phyloP scores from a whole-genome alignment of 2,329 filamentous ascomycete genomes.

The Cladosporium sp. region DNA sequence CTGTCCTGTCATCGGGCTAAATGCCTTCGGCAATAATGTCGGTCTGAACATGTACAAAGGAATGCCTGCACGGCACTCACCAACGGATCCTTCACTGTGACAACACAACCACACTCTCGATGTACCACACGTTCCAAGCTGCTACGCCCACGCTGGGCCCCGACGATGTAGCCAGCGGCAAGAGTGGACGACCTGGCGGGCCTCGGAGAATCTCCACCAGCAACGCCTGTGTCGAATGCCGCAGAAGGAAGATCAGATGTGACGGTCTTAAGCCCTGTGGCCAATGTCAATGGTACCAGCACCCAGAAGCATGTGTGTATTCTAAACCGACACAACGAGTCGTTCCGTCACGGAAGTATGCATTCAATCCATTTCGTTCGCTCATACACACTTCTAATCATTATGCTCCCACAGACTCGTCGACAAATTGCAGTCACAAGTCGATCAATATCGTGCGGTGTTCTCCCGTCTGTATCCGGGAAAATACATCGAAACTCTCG shows the following conservation, averaged over 20 bases:
- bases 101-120: slow-evolving; percentile 17
- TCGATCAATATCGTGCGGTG: slow-evolving; percentile 41
- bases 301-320: slow-evolving; percentile 72
- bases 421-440: slow-evolving; percentile 47
- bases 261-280: slow-evolving; percentile 76
- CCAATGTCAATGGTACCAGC: slow-evolving; percentile 74
- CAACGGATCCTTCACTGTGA: slow-evolving; percentile 2
- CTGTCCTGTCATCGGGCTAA: background rate
- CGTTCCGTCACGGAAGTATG: slow-evolving; percentile 71
- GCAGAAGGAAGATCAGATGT: slow-evolving; percentile 76
- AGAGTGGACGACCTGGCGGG: slow-evolving; percentile 31
- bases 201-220: slow-evolving; percentile 43
- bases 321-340: slow-evolving; percentile 72
- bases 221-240: slow-evolving; percentile 69
- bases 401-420: slow-evolving; percentile 45
- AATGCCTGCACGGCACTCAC: slow-evolving; percentile 7
- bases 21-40: background rate
- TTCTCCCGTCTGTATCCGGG: slow-evolving; percentile 38
- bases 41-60: slow-evolving; percentile 6
- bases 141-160: slow-evolving; percentile 27
- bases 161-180: slow-evolving; percentile 31
- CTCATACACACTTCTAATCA: background rate
- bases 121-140: slow-evolving; percentile 43
- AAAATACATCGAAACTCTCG: slow-evolving; percentile 36
- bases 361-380: slow-evolving; percentile 9